Conservation (phyloP, 2,329 filamentous ascomycete species). For the Cercospora zeina region DNA sequence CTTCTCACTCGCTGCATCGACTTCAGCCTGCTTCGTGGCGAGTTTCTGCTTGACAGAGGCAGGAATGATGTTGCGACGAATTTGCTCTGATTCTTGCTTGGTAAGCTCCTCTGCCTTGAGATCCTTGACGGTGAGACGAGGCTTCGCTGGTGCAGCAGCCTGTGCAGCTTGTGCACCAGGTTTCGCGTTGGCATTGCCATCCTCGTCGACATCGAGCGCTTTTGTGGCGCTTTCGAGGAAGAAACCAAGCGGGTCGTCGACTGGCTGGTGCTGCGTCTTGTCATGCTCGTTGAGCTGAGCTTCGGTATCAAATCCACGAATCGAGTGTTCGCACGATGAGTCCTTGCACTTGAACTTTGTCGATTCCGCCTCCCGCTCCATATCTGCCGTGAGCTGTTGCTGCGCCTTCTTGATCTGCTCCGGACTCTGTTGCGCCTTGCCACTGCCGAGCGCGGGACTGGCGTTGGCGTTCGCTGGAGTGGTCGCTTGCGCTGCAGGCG, state of each 20-base stretch:
- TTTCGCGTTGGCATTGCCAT: slow-evolving; percentile 39
- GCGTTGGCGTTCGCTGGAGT: slow-evolving; percentile 42
- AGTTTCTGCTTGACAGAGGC: slow-evolving; percentile 23
- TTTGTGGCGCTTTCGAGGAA: slow-evolving; percentile 53
- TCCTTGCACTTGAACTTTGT: slow-evolving; percentile 57
- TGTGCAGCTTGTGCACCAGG: slow-evolving; percentile 32
- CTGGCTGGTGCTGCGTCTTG: slow-evolving; percentile 54
- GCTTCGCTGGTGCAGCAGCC: slow-evolving; percentile 12
- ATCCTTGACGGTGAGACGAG: slow-evolving; percentile 25
- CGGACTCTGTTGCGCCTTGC: slow-evolving; percentile 43
- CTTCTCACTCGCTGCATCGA: slow-evolving; percentile 26
- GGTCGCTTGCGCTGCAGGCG: slow-evolving; percentile 39
- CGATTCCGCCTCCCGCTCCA: slow-evolving; percentile 45
- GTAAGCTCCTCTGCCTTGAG: slow-evolving; percentile 23
- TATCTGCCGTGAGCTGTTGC: slow-evolving; percentile 43
- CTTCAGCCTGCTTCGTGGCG: slow-evolving; percentile 28
- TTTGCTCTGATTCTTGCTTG: slow-evolving; percentile 21
- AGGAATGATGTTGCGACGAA: slow-evolving; percentile 20
- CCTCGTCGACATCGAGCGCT: slow-evolving; percentile 51
- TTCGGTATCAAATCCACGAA: slow-evolving; percentile 55
- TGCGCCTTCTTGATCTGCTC: slow-evolving; percentile 50
- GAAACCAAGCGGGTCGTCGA: slow-evolving; percentile 59
- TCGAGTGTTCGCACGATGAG: slow-evolving; percentile 53
- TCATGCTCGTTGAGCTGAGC: slow-evolving; percentile 54
- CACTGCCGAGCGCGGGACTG: slow-evolving; percentile 43